Evolutionary conservation across 805 yeast genomes (phyloP), one percentile per base, ranked within the genome.

Genomic region (Candida broadrunensis): DNA sequence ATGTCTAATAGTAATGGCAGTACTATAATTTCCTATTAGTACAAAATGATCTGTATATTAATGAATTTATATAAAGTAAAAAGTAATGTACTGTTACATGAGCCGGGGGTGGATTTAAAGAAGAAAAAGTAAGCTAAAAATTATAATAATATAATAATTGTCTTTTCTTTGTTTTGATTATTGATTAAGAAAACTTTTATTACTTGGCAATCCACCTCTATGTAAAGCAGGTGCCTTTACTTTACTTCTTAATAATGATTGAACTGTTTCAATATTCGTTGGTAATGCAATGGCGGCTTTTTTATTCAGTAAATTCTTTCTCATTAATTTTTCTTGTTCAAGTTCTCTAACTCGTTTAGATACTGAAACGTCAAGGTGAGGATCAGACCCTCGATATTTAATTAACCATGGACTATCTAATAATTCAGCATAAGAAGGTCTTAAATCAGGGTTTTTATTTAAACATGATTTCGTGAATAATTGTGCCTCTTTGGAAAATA

Each of bases 361-460:
- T 17, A 67, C 70, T 41, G 58, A 49, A 25, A 51, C 60, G 25
- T 50, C 63, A 47, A 67, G 55, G 33, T 56, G 57, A 15, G 66
- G 63, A 17, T 61, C 61, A 32, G 46, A 48, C 7, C 71, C 67
- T 38, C 73, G 57, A 51, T 75, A 73, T 47, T 71, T 73, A 21
- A 68, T 58, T 44, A 93, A 66, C 98, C 99, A 93, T 3, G 93
- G 93, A 57, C 88, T 95, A 26, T 77, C 70, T 39, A 90, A 66
- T 41, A 93, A 73, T 38, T 83, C 76, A 2, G 80, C 77, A 59
- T 93, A 93, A 2, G 82, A 77, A 14, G 97, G 97, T 50, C 99
- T 77, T 45, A 77, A 67, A 21, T 78, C 78, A 1, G 99, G 96
- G 41, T 77, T 77, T 64, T 91, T 93, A 52, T 82, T 81, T 42